These are phyloP conservation scores for Eucalyptus sp. DNA, from an alignment of 345 rosid genomes.

Conservation along the genomic window DNA sequence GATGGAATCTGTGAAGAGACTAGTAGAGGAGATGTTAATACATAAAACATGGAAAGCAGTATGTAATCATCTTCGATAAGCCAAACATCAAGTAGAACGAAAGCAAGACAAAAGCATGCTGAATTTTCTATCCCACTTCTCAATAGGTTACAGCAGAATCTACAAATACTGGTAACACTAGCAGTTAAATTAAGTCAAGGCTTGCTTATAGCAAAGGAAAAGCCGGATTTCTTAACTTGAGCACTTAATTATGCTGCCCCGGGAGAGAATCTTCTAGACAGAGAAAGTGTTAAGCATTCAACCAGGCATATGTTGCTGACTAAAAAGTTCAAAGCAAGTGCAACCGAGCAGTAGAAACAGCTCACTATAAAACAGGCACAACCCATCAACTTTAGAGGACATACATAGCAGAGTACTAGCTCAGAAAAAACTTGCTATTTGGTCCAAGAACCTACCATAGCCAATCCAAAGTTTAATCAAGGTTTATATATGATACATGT, in stretches of 20 bases:
- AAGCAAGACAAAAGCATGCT: background rate
- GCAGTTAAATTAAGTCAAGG: background rate
- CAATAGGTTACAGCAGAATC: background rate
- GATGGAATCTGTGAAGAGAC: constrained; percentile 61
- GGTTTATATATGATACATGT: background rate
- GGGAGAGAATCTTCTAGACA: background rate
- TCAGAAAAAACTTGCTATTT: background rate
- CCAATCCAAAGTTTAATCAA: background rate
- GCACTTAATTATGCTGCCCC: background rate
- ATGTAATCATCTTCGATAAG: background rate
- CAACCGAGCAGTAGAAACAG: background rate
- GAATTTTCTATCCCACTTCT: background rate
- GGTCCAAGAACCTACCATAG: background rate
- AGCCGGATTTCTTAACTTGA: background rate
- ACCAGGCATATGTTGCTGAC: background rate
- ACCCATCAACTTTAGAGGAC: background rate
- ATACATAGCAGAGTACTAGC: background rate
- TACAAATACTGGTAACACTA: background rate
- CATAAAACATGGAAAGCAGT: background rate
- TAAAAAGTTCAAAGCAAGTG: background rate
- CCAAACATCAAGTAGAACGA: background rate
- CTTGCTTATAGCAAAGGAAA: background rate
- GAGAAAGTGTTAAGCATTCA: background rate
- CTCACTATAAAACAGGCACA: background rate
- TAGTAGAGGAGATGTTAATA: background rate